Percentiles rank a stretch among this genome's conserved stretches.
phyloP scores from a whole-genome alignment of 225 moss, liverwort and hornwort genomes.

The Bryum argenteum region DNA sequence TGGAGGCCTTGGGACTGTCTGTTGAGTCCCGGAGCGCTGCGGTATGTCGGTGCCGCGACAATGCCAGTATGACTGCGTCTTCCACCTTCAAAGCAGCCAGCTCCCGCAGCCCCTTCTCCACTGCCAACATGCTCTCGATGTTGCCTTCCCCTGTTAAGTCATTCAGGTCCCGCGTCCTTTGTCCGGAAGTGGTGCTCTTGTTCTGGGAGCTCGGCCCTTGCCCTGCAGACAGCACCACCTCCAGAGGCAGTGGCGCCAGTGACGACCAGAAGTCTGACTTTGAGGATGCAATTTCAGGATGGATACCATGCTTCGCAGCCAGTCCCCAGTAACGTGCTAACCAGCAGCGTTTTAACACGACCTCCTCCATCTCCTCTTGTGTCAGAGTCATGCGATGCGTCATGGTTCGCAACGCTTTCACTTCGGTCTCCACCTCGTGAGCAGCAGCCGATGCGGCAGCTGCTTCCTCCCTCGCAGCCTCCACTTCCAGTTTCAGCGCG shows the following conservation, averaged over 20 bases:
- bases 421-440: slow-evolving; percentile 63
- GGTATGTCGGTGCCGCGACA: slow-evolving; percentile 62
- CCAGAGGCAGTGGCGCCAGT: slow-evolving; percentile 76
- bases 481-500: slow-evolving; percentile 64
- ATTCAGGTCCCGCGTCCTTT: slow-evolving; percentile 46
- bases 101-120: slow-evolving; percentile 67
- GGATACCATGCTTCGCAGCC: slow-evolving; percentile 65
- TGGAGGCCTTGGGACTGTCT: slow-evolving; percentile 42
- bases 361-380: slow-evolving; percentile 87
- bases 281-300: slow-evolving; percentile 65
- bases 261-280: slow-evolving; percentile 87
- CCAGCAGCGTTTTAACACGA: slow-evolving; percentile 86
- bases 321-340: slow-evolving; percentile 82
- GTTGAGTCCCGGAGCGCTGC: slow-evolving; percentile 22
- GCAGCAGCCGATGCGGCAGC: slow-evolving; percentile 61
- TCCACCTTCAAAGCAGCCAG: slow-evolving; percentile 67
- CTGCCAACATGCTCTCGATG: slow-evolving; percentile 53
- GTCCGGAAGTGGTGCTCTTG: not conserved
- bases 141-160: slow-evolving; percentile 50
- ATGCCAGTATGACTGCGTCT: slow-evolving; percentile 67
- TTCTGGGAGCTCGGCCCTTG: slow-evolving; percentile 48
- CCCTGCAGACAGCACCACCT: slow-evolving; percentile 81
- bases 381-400: slow-evolving; percentile 84
- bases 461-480: slow-evolving; percentile 63
- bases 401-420: slow-evolving; percentile 72